Evolutionary conservation across 495 filamentous ascomycete species (phyloP).

Genomic region (Xylaria flabelliformis): DNA sequence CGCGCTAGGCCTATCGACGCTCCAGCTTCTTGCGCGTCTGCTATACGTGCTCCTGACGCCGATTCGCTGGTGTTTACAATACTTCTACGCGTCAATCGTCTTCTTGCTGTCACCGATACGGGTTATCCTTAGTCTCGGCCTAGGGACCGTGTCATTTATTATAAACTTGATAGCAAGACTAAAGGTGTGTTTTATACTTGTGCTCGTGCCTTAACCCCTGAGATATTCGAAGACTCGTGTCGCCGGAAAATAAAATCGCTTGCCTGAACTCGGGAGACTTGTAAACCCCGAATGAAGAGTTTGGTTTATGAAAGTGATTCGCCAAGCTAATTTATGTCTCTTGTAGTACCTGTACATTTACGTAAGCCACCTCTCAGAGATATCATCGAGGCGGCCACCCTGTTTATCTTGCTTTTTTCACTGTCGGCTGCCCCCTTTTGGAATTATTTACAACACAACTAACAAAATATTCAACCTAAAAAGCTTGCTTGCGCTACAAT

Average conservation of each 20-base stretch:
- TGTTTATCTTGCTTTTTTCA: too few species aligned
- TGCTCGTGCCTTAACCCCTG: slow-evolving; percentile 2
- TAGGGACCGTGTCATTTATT: slow-evolving; percentile 29
- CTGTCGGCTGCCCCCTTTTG: background rate
- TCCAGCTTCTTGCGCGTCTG: slow-evolving; percentile 32
- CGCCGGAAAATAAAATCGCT: background rate
- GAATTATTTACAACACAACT: slow-evolving; percentile 19
- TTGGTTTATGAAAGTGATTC: background rate
- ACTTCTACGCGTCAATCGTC: slow-evolving; percentile 41
- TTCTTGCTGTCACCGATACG: slow-evolving; percentile 45
- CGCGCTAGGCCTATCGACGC: slow-evolving; percentile 39
- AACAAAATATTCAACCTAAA: slow-evolving; percentile 38
- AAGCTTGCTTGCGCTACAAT: slow-evolving; percentile 62
- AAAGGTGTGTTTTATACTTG: slow-evolving; percentile 59
- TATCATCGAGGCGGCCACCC: background rate
- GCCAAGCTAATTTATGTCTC: slow-evolving; percentile 33
- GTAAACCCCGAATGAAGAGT: background rate
- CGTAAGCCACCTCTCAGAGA: slow-evolving; percentile 34
- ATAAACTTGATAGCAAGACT: slow-evolving; percentile 59
- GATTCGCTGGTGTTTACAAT: slow-evolving; percentile 45
- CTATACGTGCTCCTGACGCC: slow-evolving; percentile 44
- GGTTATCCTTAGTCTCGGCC: slow-evolving; percentile 43
- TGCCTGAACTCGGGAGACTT: background rate
- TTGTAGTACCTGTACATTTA: slow-evolving; percentile 68
- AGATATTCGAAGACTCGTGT: background rate